Base-by-base conservation (phyloP, 2,329 filamentous ascomycete species). In the Aureobasidium musti region DNA sequence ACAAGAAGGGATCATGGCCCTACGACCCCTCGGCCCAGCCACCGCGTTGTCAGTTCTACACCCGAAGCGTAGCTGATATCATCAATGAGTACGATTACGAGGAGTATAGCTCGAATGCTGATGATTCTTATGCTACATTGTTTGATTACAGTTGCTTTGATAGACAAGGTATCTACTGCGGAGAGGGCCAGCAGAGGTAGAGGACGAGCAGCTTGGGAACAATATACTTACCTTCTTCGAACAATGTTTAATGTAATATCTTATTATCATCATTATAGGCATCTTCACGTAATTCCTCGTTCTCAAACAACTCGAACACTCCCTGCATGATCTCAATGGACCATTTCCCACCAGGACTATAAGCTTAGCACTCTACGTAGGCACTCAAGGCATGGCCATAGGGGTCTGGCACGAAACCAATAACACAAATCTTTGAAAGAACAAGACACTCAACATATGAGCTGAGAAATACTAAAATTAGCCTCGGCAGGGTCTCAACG, bases 21-120 rank as follows among this genome's bases (percentile, higher is more conserved):
- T 39, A 11, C 35, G 14, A 39, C 35, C 5, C 4, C 30, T 30
- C 35, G 35, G 35, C 10, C 8, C 3, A 5, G 5, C 35, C 10
- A 14, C 10, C 10, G 14, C 35, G 14, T 17, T 45, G 41, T 4
- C 41, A 45, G n/a, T 45, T 21, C n/a, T 45, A 45, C n/a, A 45
- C 41, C 3, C 41, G 23, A n/a, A 6, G 41, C 4, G 41, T 45
- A n/a, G 41, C 41, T 11, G 41, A 45, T 21, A 45, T 45, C 10
- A 21, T 45, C 4, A 7, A 11, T 10, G 41, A 45, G 41, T 45
- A 45, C 41, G 41, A 45, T 2, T n/a, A 45, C 41, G 10, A 45
- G 41, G 6, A 11, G 5, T 21, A n/a, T n/a, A 2, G 11, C n/a
- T 21, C 2, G 1, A 10, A 3, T 3, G 1, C 1, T n/a, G 41